Evolutionary conservation across 179 eudicot species (phyloP), one percentile per base, ranked within the genome.

Genomic region (Heliamphora pulchella): DNA sequence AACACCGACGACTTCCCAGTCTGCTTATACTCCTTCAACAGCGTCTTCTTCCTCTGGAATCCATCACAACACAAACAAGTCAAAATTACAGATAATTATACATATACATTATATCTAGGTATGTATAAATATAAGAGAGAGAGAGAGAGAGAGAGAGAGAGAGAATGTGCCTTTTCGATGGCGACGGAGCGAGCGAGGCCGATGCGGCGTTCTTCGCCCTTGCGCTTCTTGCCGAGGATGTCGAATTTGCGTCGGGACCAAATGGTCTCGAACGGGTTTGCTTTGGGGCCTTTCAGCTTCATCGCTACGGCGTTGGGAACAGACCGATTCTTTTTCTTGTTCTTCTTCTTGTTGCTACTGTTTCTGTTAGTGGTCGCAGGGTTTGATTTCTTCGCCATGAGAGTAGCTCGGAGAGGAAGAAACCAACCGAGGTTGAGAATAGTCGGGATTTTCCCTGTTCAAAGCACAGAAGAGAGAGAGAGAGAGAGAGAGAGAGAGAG

Each of bases 191-290:
- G 97, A 76, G 97, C 94, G 4, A 87, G 94, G 15, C 98, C 98
- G 43, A 91, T 79, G 54, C 97, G 94, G n/a, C 84, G 88, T 55
- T 90, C 89, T 61, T 91, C 97, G 3, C 97, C 98, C 77, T 93
- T 91, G 47, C 97, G 91, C 74, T 95, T 95, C 80, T 91, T 90
- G 1, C 98, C 98, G 55, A 93, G 80, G 58, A 95, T 82, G 81
- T 91, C 92, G 72, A 95, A 95, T 80, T 95, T 95, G 71, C 93
- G 89, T 18, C 98, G 91, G 2, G 94, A 91, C 97, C 98, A 93
- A 47, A 95, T 92, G 39, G 94, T 91, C 79, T 95, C 98, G 71
- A 95, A 93, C 1, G 98, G 98, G 76, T 93, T 91, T 0, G 83
- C 84, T 68, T 89, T 88, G 13, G 87, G 87, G 54, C 83, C 82